phyloP scores from a whole-genome alignment of 2,329 filamentous ascomycete genomes.

The Hirsutella rhossiliensis region DNA sequence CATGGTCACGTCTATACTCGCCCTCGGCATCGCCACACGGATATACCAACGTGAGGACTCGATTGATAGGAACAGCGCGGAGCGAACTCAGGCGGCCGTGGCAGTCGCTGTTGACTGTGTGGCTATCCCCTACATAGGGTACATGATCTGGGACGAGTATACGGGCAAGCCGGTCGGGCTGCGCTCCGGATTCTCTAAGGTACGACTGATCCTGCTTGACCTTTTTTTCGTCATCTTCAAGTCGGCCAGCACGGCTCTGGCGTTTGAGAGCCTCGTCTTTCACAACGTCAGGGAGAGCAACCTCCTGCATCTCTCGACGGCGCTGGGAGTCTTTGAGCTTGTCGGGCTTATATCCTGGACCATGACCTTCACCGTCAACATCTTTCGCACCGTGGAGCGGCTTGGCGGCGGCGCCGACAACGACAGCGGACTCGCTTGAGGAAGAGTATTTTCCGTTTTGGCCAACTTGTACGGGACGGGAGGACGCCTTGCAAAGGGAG shows the following conservation, averaged over 20 bases:
- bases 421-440: conserved; percentile 7
- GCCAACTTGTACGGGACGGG: too few relatives aligned
- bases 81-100: conserved; percentile 71
- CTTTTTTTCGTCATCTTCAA: conserved; percentile 97
- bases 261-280: conserved; percentile 71
- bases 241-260: conserved; percentile 80
- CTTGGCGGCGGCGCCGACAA: conserved; percentile 45
- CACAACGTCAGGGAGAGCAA: conserved; percentile 23
- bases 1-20: conserved; percentile 69
- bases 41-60: conserved; percentile 53
- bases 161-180: conserved; percentile 85
- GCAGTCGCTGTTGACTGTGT: conserved; percentile 82
- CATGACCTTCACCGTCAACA: conserved; percentile 77
- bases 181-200: conserved; percentile 72
- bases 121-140: conserved; percentile 79
- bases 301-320: conserved; percentile 46
- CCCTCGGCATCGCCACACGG: conserved; percentile 64
- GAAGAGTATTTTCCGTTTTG: too few relatives aligned
- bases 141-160: conserved; percentile 96
- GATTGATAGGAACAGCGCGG: conserved; percentile 28
- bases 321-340: conserved; percentile 66
- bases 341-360: conserved; percentile 83
- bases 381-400: conserved; percentile 56
- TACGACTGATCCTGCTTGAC: conserved; percentile 80
- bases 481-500: too few relatives aligned